Evolutionary conservation across 371 early-diverging fungal genomes (phyloP).

Genomic region (Mortierella sp.): DNA sequence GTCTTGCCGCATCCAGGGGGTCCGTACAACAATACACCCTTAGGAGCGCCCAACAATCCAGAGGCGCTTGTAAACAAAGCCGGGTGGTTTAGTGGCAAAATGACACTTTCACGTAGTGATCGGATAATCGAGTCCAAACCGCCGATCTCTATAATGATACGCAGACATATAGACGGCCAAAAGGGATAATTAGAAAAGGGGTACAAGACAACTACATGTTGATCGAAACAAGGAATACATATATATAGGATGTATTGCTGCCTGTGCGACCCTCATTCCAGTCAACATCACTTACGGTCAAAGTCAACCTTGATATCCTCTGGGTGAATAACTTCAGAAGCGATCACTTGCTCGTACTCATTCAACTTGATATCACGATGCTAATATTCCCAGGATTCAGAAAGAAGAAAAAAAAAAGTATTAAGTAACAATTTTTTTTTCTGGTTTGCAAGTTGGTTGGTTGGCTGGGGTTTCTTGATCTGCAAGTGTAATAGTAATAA

Average conservation of each 20-base stretch:
- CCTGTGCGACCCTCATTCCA: conserved; percentile 5
- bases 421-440: neutral
- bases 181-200: neutral
- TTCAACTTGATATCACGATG: conserved; percentile 81
- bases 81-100: conserved; percentile 94
- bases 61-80: conserved; percentile 88
- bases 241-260: neutral
- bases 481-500: neutral
- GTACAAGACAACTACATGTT: conserved; percentile 8
- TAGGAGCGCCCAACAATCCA: conserved; percentile 92
- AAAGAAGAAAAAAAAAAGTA: neutral
- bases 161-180: neutral
- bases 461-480: neutral
- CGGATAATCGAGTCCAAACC: conserved; percentile 94
- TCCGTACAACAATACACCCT: conserved; percentile 95
- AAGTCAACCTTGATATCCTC: conserved; percentile 92
- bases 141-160: conserved; percentile 80
- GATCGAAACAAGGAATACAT: neutral
- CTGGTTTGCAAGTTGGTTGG: no score
- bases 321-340: conserved; percentile 92
- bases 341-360: conserved; percentile 95
- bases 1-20: conserved; percentile 99
- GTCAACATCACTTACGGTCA: conserved; percentile 65
- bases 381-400: conserved; percentile 32
- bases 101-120: conserved; percentile 93